Percentiles rank a stretch among this genome's conserved stretches.
Conservation (phyloP, 2,329 filamentous ascomycete genomes). For the Elsinoe batatas region DNA sequence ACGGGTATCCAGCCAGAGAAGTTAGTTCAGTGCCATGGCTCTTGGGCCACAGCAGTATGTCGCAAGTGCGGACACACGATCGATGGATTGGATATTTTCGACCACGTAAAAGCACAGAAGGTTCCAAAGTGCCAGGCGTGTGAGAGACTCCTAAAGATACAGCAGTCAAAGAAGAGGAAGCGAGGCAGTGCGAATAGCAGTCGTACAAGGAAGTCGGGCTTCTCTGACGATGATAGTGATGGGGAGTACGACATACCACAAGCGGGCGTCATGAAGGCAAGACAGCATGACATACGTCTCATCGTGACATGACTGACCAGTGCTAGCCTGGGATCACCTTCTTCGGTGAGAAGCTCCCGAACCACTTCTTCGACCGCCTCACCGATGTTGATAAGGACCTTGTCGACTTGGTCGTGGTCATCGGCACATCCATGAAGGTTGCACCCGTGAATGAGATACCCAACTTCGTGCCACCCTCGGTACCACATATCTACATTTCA, state of each 20-base stretch:
- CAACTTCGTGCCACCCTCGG: conserved; percentile 23
- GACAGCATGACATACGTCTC: neutral
- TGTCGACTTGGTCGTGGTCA: conserved; percentile 86
- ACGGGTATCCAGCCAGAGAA: conserved; percentile 74
- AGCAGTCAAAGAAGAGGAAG: conserved; percentile 28
- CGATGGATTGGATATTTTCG: conserved; percentile 66
- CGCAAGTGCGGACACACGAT: conserved; percentile 69
- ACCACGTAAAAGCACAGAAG: conserved; percentile 62
- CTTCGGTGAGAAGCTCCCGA: conserved; percentile 83
- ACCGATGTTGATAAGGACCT: conserved; percentile 69
- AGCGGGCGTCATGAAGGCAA: conserved; percentile 68
- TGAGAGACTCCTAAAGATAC: conserved; percentile 33
- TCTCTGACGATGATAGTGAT: conserved; percentile 46
- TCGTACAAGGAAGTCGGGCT: conserved; percentile 34
- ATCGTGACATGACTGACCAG: neutral
- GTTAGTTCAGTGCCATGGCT: conserved; percentile 91
- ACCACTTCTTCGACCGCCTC: conserved; percentile 70
- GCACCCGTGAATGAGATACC: conserved; percentile 82
- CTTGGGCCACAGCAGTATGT: conserved; percentile 86
- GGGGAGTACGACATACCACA: conserved; percentile 56
- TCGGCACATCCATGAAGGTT: conserved; percentile 92
- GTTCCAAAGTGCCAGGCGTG: conserved; percentile 74
- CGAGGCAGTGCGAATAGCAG: conserved; percentile 37
- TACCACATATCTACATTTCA: conserved; percentile 29
- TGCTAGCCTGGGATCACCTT: conserved; percentile 86